These are phyloP conservation scores for Lippia alba DNA, from an alignment of 305 asterid species.

Conservation along the genomic window DNA sequence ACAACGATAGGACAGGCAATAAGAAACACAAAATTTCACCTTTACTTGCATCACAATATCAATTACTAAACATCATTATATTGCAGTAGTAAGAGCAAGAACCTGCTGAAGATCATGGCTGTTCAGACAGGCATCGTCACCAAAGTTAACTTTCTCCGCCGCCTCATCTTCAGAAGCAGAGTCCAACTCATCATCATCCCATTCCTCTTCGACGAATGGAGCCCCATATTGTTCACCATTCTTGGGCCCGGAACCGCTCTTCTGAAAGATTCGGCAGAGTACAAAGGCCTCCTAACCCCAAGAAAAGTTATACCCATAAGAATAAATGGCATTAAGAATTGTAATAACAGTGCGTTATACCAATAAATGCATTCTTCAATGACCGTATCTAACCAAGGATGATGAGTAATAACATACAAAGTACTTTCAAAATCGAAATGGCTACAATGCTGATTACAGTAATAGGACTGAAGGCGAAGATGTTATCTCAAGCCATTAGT, in stretches of 20 bases:
- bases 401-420: too few species aligned
- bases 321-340: slow-evolving; percentile 17
- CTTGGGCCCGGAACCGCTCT: slow-evolving; percentile 95
- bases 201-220: slow-evolving; percentile 90
- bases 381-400: too few species aligned
- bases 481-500: slow-evolving; percentile 16
- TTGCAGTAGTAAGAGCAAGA: slow-evolving; percentile 13
- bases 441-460: neutral
- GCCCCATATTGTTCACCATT: slow-evolving; percentile 97
- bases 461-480: slow-evolving; percentile 11
- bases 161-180: slow-evolving; percentile 48
- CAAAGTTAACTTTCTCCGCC: slow-evolving; percentile 53
- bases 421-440: neutral
- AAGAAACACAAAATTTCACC: neutral
- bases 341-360: neutral
- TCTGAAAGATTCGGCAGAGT: slow-evolving; percentile 87
- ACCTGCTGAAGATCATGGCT: slow-evolving; percentile 76
- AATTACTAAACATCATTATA: slow-evolving; percentile 2
- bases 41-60: neutral
- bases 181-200: slow-evolving; percentile 71
- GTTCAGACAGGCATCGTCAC: slow-evolving; percentile 52
- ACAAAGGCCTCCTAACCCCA: slow-evolving; percentile 79
- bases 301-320: slow-evolving; percentile 22
- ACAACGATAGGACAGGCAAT: neutral
- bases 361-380: too few species aligned